A percentile compares a stretch with the other conserved stretches of the same genome.
Evolutionary conservation across 169 alveolate species (phyloP).

Genomic region (Cytauxzoon felis): DNA sequence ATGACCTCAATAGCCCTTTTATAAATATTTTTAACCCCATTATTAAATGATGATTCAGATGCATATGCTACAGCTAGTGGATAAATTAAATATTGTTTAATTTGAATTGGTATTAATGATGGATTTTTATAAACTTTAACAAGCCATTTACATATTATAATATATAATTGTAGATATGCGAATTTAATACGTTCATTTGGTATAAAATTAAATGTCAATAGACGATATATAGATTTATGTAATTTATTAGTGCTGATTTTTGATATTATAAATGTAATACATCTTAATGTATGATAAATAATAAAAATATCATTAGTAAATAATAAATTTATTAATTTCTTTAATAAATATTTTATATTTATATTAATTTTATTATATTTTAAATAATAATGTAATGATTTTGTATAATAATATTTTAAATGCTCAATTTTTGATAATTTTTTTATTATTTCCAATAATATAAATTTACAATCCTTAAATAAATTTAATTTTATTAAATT

Average conservation of each 20-base stretch:
- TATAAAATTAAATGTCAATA: too few relatives aligned
- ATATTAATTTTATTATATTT: background rate
- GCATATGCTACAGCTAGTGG: constrained; percentile 14
- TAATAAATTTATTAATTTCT: background rate
- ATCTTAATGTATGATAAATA: background rate
- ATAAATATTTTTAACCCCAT: too few relatives aligned
- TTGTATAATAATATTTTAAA: too few relatives aligned
- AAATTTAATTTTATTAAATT: too few relatives aligned
- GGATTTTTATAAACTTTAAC: background rate
- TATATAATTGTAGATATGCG: constrained; percentile 16
- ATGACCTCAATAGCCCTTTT: background rate
- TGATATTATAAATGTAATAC: background rate
- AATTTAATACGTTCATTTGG: background rate
- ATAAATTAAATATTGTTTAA: constrained; percentile 17
- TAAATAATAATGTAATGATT: background rate
- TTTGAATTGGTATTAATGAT: constrained; percentile 1
- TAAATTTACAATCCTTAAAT: too few relatives aligned
- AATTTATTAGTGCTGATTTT: background rate
- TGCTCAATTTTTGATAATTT: too few relatives aligned
- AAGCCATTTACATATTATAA: constrained; percentile 11
- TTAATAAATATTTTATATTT: background rate
- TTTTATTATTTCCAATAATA: too few relatives aligned
- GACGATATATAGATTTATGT: too few relatives aligned
- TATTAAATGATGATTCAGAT: too few relatives aligned
- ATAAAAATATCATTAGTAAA: too few relatives aligned